Evolutionary conservation across 331 rosid species (phyloP).

Genomic region (Spiraea crenata): DNA sequence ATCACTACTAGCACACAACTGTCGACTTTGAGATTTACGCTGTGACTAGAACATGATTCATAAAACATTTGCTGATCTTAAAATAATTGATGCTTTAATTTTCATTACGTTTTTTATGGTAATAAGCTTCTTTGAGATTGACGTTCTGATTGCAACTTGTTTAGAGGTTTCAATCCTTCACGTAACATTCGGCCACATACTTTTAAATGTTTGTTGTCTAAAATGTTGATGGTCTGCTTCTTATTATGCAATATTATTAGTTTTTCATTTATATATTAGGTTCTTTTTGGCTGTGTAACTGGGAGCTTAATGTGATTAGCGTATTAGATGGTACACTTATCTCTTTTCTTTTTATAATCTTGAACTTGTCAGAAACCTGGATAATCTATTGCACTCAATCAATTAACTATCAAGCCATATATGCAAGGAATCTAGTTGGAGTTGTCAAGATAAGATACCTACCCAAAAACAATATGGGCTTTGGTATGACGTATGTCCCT

Average conservation of each 20-base stretch:
- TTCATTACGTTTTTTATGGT: not conserved
- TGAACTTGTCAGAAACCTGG: constrained; percentile 21
- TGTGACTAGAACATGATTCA: constrained; percentile 16
- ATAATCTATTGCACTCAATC: constrained; percentile 15
- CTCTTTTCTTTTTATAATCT: constrained; percentile 1
- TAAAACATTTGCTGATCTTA: not conserved
- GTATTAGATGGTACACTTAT: not conserved
- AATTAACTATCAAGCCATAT: constrained; percentile 23
- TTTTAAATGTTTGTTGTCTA: no score
- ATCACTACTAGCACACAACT: not conserved
- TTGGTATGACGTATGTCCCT: constrained; percentile 7
- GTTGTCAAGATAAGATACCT: constrained; percentile 42
- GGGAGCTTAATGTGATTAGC: not conserved
- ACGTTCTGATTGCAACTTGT: constrained; percentile 9
- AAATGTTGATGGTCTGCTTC: no score
- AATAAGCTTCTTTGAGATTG: constrained; percentile 3
- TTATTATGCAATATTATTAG: not conserved
- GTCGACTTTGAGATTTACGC: constrained; percentile 16
- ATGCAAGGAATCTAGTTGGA: constrained; percentile 28
- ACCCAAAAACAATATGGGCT: constrained; percentile 7
- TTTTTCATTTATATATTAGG: not conserved
- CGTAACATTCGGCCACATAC: not conserved
- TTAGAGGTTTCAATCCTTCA: constrained; percentile 1
- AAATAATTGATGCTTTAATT: not conserved
- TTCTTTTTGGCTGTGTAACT: constrained; percentile 6